Evolutionary conservation across 805 yeast genomes (phyloP).

Genomic region (Yarrowia sp.): DNA sequence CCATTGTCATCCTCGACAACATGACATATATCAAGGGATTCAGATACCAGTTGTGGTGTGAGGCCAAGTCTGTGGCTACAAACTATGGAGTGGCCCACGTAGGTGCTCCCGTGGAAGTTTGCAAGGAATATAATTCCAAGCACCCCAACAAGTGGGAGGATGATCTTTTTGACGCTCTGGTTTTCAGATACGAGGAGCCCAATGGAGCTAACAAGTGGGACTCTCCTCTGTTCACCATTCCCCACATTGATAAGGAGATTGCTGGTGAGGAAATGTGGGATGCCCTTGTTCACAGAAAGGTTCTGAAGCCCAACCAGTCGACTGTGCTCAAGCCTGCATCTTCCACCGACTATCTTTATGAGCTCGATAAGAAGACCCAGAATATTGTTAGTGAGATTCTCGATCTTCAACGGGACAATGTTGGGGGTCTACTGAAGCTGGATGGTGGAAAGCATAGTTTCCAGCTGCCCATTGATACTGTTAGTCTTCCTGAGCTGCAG

Average conservation of each 20-base stretch:
- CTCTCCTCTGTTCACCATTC: constrained; percentile 76
- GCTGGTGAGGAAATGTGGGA: constrained; percentile 63
- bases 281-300: constrained; percentile 49
- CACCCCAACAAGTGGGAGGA: constrained; percentile 56
- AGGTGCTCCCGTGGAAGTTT: constrained; percentile 61
- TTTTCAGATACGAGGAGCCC: constrained; percentile 92
- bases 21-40: constrained; percentile 91
- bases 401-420: constrained; percentile 56
- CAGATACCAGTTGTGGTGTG: constrained; percentile 90
- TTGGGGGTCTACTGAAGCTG: constrained; percentile 39
- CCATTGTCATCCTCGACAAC: constrained; percentile 80
- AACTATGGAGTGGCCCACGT: constrained; percentile 81
- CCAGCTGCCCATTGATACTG: constrained; percentile 59
- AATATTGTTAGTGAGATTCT: constrained; percentile 60
- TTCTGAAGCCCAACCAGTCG: constrained; percentile 76
- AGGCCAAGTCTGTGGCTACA: constrained; percentile 79
- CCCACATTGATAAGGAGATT: constrained; percentile 52
- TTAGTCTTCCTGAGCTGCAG: constrained; percentile 75
- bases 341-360: constrained; percentile 70
- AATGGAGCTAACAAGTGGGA: constrained; percentile 87
- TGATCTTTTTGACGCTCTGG: constrained; percentile 61
- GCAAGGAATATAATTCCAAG: constrained; percentile 59
- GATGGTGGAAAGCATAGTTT: constrained; percentile 47
- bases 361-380: constrained; percentile 70
- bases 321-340: constrained; percentile 79